Evolutionary conservation across 371 early-diverging fungal genomes (phyloP).

Genomic region (Chytridium lagenaria): DNA sequence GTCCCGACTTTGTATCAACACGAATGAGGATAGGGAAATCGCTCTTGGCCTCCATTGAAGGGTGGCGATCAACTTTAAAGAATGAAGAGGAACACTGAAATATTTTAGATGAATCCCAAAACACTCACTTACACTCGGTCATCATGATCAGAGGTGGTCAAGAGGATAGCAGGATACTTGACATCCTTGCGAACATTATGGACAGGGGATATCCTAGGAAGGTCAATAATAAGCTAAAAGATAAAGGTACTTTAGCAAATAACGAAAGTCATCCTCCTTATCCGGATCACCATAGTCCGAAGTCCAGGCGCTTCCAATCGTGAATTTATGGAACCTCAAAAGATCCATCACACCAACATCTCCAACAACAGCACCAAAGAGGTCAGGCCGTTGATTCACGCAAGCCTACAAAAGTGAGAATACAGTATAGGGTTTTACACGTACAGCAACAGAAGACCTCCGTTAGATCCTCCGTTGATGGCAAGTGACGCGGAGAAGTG

Average conservation of each 20-base stretch:
- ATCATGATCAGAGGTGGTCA: constrained; percentile 55
- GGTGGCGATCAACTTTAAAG: constrained; percentile 66
- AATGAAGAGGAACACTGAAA: constrained; percentile 45
- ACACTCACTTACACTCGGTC: constrained; percentile 49
- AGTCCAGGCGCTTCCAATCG: constrained; percentile 54
- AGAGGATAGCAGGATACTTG: constrained; percentile 56
- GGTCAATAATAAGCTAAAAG: background rate
- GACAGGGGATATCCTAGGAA: constrained; percentile 63
- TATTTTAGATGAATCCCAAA: background rate
- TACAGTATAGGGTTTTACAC: background rate
- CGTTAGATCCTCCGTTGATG: constrained; percentile 59
- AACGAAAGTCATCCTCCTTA: constrained; percentile 48
- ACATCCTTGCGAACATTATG: constrained; percentile 61
- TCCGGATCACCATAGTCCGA: constrained; percentile 56
- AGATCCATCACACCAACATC: constrained; percentile 57
- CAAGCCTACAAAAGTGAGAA: constrained; percentile 32
- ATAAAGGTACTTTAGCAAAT: constrained; percentile 35
- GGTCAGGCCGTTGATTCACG: constrained; percentile 54
- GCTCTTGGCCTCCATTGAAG: constrained; percentile 61
- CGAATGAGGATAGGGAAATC: constrained; percentile 62
- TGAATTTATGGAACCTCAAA: constrained; percentile 55
- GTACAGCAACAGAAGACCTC: constrained; percentile 55
- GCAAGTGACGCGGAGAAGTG: constrained; percentile 45
- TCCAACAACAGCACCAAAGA: constrained; percentile 51
- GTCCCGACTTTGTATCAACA: constrained; percentile 70